These are phyloP conservation scores for Colletotrichum tamarilloi DNA, from an alignment of 2,329 filamentous ascomycete genomes.

Conservation along the genomic window DNA sequence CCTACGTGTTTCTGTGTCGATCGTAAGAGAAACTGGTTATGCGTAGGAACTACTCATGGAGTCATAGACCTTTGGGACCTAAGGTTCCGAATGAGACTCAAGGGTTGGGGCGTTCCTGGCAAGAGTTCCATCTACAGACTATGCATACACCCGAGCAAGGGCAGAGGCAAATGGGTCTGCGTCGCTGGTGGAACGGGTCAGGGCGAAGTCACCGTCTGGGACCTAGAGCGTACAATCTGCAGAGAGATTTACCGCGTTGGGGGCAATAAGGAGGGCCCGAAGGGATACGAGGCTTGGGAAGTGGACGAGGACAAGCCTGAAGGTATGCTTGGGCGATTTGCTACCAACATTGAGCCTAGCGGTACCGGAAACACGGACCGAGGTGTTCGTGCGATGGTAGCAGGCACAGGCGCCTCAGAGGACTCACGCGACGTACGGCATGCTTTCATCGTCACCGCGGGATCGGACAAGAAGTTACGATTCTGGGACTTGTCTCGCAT, in stretches of 20 bases:
- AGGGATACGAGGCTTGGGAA: constrained; percentile 84
- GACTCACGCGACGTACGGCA: constrained; percentile 79
- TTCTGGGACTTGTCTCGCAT: constrained; percentile 91
- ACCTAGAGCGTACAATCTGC: constrained; percentile 89
- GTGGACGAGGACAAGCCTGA: constrained; percentile 91
- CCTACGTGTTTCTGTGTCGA: constrained; percentile 94
- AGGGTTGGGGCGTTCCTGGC: constrained; percentile 87
- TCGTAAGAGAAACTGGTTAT: constrained; percentile 86
- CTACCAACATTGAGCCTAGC: constrained; percentile 75
- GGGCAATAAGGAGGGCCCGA: constrained; percentile 68
- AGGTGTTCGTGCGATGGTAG: constrained; percentile 80
- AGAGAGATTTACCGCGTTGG: constrained; percentile 86
- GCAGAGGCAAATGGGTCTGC: constrained; percentile 85
- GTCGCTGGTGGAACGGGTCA: constrained; percentile 88
- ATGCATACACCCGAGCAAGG: constrained; percentile 80
- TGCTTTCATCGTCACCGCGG: constrained; percentile 87
- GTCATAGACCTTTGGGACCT: constrained; percentile 96
- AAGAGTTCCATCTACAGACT: constrained; percentile 84
- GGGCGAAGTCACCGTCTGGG: constrained; percentile 95
- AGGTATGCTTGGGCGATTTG: constrained; percentile 87
- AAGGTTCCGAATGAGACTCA: constrained; percentile 89
- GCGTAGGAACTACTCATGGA: constrained; percentile 92
- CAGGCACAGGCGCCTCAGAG: constrained; percentile 77
- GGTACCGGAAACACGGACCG: constrained; percentile 66
- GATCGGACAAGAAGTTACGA: constrained; percentile 88